Evolutionary conservation across 129 eudicot genomes (phyloP), one percentile per base, ranked within the genome.

Genomic region (Ambrosia trifida): DNA sequence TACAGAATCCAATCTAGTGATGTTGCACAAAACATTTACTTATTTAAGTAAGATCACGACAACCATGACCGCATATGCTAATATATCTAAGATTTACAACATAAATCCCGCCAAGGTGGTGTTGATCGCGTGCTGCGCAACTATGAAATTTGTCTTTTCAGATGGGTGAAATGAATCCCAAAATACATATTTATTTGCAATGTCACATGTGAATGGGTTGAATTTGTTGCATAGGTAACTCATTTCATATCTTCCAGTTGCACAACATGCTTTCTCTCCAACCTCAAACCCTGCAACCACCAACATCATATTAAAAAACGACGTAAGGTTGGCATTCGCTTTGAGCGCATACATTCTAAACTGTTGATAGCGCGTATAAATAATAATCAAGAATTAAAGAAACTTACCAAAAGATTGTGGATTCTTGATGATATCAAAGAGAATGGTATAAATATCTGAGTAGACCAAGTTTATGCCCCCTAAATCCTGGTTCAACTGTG

Each of bases 101-200:
- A 63, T 43, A 61, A 91, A 85, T 47, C 54, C 45, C 20, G 83
- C 76, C 17, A 86, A 76, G 43, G 85, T 51, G 46, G 67, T 84
- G 64, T 70, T 82, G 78, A 86, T 28, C 16, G 85, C 77, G 64
- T 84, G 72, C 19, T 83, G 14, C 50, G 96, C 96, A 54, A 85
- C 63, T 41, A 92, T 79, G 38, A 78, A 66, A 68, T 89, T 89
- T 69, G 96, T 85, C 79, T 78, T 89, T 72, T 92, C 96, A 41
- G 95, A 74, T 18, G 95, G 95, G 30, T 92, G 98, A 72, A 92
- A 80, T 32, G 98, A 76, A 78, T 91, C 97, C 97, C 97, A 91
- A 64, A 91, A 91, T 31, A 90, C 91, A 78, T 87, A 85, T 20
- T 84, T 86, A 28, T 86, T 81, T 24, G 96, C 91, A 76, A 72